These are phyloP conservation scores for Oidiodendron maius DNA, from an alignment of 495 filamentous ascomycete species.

Conservation along the genomic window DNA sequence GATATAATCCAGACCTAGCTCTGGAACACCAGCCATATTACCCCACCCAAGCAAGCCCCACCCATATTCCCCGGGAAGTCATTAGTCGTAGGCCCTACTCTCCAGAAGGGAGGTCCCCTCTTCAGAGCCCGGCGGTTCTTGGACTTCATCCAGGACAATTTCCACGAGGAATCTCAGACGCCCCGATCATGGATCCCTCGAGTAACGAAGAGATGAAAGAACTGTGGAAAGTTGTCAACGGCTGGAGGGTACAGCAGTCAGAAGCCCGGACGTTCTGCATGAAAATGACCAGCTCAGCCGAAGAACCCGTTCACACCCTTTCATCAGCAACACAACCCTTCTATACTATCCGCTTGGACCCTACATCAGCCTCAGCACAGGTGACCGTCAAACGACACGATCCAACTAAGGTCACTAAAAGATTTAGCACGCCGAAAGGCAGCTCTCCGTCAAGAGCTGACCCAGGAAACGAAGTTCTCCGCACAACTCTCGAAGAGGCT, in stretches of 20 bases:
- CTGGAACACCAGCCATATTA: constrained; percentile 65
- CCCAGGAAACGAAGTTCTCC: constrained; percentile 49
- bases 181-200: constrained; percentile 35
- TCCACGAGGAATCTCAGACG: constrained; percentile 35
- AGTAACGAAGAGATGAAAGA: constrained; percentile 45
- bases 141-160: constrained; percentile 27
- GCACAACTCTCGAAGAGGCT: constrained; percentile 53
- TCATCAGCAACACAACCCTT: constrained; percentile 43
- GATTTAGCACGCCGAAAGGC: constrained; percentile 2
- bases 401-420: constrained; percentile 42
- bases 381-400: constrained; percentile 47
- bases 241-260: constrained; percentile 42
- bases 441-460: constrained; percentile 11
- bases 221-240: constrained; percentile 51
- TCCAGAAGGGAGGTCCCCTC: constrained; percentile 23
- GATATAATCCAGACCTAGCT: constrained; percentile 67
- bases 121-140: constrained; percentile 26
- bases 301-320: constrained; percentile 46
- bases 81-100: constrained; percentile 54
- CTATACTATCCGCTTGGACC: constrained; percentile 46
- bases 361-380: constrained; percentile 47
- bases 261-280: constrained; percentile 48
- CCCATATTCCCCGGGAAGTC: constrained; percentile 46
- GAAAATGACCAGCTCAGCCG: constrained; percentile 36
- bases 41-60: constrained; percentile 48